Evolutionary conservation across 2,329 filamentous ascomycete genomes (phyloP), one percentile per base, ranked within the genome.

Genomic region (Penicillium sp.): DNA sequence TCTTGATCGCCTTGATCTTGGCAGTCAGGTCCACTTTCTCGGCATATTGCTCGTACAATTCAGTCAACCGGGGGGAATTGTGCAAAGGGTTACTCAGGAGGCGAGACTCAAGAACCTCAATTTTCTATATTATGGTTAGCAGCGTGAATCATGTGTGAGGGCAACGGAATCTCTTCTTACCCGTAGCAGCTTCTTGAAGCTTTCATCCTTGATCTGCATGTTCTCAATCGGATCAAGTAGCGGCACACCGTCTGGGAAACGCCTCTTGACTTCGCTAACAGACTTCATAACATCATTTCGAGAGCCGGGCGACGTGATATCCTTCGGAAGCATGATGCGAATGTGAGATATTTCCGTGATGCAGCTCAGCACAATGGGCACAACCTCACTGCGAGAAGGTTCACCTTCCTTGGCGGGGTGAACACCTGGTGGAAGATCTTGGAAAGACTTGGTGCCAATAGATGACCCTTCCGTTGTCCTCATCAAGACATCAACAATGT

Each of bases 191-290:
- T 92, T 91, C 81, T 95, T 97, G 80, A 99, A 97, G 0, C 86
- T 87, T 1, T 96, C 92, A 69, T 97, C 94, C 4, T 83, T 88
- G 69, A 99, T 97, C 29, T 86, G 85, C 94, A 99, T 97, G 71
- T 97, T 93, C 74, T 97, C 93, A 40, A 99, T 88, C 0, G 94
- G 94, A 69, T 99, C 94, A 19, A 99, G 79, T 7, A 93, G 82
- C 3, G 94, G 89, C 56, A 99, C 80, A 3, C 94, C 94, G 70
- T 99, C 94, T 0, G 93, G 92, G 78, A 99, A 97, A 27, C 94
- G 88, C 65, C 86, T 86, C 75, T 90, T 85, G 17, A 96, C 88
- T 74, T 97, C 93, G 42, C 86, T 83, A 29, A 97, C 76, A 4
- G 83, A 76, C 69, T 88, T 90, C 54, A 84, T 82, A 33, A 89